These are phyloP conservation scores for Diaporthe humulicola DNA, from an alignment of 2,329 filamentous ascomycete genomes.

Conservation along the genomic window DNA sequence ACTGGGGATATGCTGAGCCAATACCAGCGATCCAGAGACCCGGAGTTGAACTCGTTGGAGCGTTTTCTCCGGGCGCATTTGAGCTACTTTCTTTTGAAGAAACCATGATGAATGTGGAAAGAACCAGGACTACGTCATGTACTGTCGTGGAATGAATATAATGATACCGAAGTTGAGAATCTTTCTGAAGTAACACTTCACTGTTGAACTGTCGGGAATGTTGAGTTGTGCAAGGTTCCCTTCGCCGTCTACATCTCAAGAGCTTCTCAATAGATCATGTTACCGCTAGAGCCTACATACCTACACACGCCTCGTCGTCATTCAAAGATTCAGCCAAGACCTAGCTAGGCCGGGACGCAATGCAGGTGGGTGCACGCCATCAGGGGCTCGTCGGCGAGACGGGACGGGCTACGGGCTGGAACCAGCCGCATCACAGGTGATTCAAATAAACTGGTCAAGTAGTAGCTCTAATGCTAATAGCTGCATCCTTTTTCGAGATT, in stretches of 20 bases:
- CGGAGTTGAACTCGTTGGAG: background rate
- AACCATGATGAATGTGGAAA: background rate
- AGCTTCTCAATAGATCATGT: rapidly evolving
- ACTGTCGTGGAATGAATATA: background rate
- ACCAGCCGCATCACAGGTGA: background rate
- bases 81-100: background rate
- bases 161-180: rapidly evolving
- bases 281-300: background rate
- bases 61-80: rapidly evolving
- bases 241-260: background rate
- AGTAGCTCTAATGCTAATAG: background rate
- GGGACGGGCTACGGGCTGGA: background rate
- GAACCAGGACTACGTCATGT: background rate
- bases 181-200: background rate
- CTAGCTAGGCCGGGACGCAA: background rate
- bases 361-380: background rate
- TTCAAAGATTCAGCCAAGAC: background rate
- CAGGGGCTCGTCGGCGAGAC: background rate
- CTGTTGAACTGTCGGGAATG: background rate
- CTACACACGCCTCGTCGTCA: background rate
- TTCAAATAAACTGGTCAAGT: background rate
- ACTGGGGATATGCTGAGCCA: background rate
- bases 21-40: slow-evolving; percentile 2
- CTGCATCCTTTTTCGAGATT: background rate
- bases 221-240: background rate